A percentile compares a stretch with the other conserved stretches of the same genome.
phyloP scores from a whole-genome alignment of 331 rosid genomes.

The Cucumis variabilis region DNA sequence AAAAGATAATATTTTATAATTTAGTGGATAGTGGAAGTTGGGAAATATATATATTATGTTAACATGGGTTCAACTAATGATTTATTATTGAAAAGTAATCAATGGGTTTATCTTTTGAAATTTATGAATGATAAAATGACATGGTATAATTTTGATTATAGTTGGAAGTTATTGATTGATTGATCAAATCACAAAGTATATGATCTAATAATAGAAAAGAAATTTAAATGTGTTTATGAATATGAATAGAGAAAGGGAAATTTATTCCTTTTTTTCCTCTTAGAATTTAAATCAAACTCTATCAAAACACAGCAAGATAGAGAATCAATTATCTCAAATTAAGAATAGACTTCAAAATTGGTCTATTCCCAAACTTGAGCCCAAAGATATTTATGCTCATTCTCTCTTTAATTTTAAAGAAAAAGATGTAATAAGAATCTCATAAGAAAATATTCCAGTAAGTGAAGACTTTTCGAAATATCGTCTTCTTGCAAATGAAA shows the following conservation, averaged over 20 bases:
- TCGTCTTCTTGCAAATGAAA: too few relatives aligned
- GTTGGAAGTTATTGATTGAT: not conserved
- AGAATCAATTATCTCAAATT: too few relatives aligned
- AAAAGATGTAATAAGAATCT: too few relatives aligned
- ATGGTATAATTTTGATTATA: not conserved
- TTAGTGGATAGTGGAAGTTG: constrained; percentile 3
- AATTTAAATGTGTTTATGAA: not conserved
- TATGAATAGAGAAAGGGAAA: not conserved
- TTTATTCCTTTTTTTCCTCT: not conserved
- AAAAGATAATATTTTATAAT: constrained; percentile 18
- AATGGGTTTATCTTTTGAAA: not conserved
- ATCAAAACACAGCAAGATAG: too few relatives aligned
- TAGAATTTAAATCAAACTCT: too few relatives aligned
- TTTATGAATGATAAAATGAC: not conserved
- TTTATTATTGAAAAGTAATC: not conserved
- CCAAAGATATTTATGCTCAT: too few relatives aligned
- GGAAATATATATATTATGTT: not conserved
- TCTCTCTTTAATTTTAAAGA: too few relatives aligned
- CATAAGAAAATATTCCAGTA: too few relatives aligned
- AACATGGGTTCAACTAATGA: constrained; percentile 15
- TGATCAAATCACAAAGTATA: not conserved
- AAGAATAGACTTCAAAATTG: too few relatives aligned
- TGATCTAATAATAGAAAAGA: not conserved
- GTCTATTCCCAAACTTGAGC: too few relatives aligned
- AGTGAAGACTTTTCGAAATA: too few relatives aligned